Base-by-base conservation (phyloP, 2,329 filamentous ascomycete species). In the Alternaria incomplexa region DNA sequence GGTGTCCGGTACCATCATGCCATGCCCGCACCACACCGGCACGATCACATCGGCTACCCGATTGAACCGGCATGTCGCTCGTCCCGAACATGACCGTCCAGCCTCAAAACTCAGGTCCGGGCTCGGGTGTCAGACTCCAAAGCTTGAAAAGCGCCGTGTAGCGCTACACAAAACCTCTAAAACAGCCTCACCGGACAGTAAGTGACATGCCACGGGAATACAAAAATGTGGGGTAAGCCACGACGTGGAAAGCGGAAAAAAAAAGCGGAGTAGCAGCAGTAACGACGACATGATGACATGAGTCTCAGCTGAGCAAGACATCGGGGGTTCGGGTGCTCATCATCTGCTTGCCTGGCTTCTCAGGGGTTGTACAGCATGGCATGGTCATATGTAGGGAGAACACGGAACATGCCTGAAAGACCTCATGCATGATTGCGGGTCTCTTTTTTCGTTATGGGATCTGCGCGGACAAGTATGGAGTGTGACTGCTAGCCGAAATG, bases 171-270 rank as follows among this genome's bases (percentile, higher is more conserved):
- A 20, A 26, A 30, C 57, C 48, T n/a, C 13, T 46, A 58, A 58
- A 62, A 36, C 46, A 66, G 66, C 65, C 63, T 72, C 69, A 72
- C 69, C 68, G 69, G 65, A 36, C 13, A 9, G 32, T 50, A 55
- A 40, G 57, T 66, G 48, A 66, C 63, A 65, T 60, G 52, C 56
- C 50, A 56, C 30, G 45, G 57, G 46, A 67, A 36, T 53, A 65
- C 50, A 71, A 11, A 62, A 72, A 61, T 72, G 71, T 74, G 72
- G 73, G 71, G 70, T 72, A 70, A 62, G 62, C 26, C 47, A 51
- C 26, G 28, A 30, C 28, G 2, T 30, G 11, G n/a, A 32, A 50
- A 56, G 28, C 62, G 10, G 20, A 5, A 23, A 32, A 30, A 48
- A 43, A 30, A 48, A 43, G 30, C 48, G 28, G 50, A 55, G 43